Conservation (phyloP, 306 rosid species). For the Arachis hypogaea region DNA sequence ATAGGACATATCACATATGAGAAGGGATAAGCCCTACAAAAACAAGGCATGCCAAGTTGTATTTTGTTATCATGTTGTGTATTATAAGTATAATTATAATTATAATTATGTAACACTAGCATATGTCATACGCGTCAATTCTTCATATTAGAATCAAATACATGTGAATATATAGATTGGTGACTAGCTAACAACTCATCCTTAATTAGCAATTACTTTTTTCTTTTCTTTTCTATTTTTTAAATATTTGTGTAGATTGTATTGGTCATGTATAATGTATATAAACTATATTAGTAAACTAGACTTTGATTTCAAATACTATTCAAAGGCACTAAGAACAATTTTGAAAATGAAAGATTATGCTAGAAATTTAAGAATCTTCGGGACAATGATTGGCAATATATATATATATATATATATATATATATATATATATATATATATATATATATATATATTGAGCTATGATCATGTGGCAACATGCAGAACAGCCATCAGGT, state of each 20-base stretch:
- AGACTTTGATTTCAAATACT: not conserved
- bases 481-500: slow-evolving; percentile 23
- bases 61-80: not conserved
- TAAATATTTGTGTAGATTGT: not conserved
- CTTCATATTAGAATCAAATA: slow-evolving; percentile 1
- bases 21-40: slow-evolving; percentile 25
- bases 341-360: not conserved
- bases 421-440: too few species aligned
- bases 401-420: too few species aligned
- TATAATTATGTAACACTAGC: not conserved
- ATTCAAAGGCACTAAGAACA: not conserved
- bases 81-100: not conserved
- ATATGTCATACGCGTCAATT: slow-evolving; percentile 12
- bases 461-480: slow-evolving; percentile 25
- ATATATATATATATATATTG: too few species aligned
- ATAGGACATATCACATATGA: not conserved
- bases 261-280: not conserved
- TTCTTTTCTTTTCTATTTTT: not conserved
- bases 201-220: not conserved
- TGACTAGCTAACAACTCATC: slow-evolving; percentile 13
- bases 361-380: not conserved
- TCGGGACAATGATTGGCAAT: not conserved
- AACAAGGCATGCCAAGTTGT: not conserved
- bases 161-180: slow-evolving; percentile 18
- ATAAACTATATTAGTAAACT: not conserved